Evolutionary conservation across 345 rosid genomes (phyloP), one percentile per base, ranked within the genome.

Genomic region (Geranium rotundifolium): DNA sequence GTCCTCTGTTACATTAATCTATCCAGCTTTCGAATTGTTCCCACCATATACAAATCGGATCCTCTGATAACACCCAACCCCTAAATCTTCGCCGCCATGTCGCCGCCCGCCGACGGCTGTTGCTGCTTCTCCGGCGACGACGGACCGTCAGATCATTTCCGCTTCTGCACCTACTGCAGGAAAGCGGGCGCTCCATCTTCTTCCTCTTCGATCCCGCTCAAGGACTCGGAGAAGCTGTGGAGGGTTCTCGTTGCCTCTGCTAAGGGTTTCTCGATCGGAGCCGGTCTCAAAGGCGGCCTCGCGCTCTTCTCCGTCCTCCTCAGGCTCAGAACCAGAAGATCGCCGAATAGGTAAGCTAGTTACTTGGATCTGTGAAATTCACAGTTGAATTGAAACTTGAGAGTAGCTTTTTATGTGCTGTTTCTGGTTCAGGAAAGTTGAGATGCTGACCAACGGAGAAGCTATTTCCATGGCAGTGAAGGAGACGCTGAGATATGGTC

Each of bases 261-360:
- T 13, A 92, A 83, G 78, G 95, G 95, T 54, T 92, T 89, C 82
- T 80, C 96, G 19, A 85, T 92, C 39, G 98, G 98, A 63, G 89
- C 96, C 17, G 98, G 98, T 37, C 77, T 92, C 56, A 89, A 89
- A 84, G 98, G 98, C 18, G 98, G 98, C 65, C 75, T 92, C 20
- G 85, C 89, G 62, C 71, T 92, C 69, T 92, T 92, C 79, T 82
- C 95, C 3, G 70, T 89, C 76, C 74, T 92, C 8, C 77, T 82
- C 62, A 82, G 93, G 54, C 75, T 87, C 68, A 77, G 81, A 23
- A 90, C 96, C 57, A 73, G 81, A 63, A 79, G 77, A 66, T 78
- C 72, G 65, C 66, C 83, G 29, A 27, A 63, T 0, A 77, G 85
- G 96, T 85, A 69, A 57, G 20, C 52, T 13, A 20, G 16, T 70